Evolutionary conservation across 805 yeast genomes (phyloP).

Genomic region (Grigorovia yakushimaensis): DNA sequence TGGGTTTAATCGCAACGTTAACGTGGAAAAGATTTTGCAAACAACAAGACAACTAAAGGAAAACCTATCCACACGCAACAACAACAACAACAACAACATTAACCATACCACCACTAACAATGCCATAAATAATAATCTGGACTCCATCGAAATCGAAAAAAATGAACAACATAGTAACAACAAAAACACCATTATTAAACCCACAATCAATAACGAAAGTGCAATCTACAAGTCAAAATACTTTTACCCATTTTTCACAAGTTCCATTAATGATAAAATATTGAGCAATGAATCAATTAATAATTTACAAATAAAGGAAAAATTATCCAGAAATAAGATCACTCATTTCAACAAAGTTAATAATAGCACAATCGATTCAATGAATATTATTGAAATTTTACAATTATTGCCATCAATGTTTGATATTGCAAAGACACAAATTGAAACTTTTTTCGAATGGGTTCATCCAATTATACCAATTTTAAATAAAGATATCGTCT

Average conservation of each 20-base stretch:
- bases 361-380: not conserved
- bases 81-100: not conserved
- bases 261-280: constrained; percentile 15
- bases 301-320: not conserved
- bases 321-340: constrained; percentile 15
- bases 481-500: constrained; percentile 7
- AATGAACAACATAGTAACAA: constrained; percentile 4
- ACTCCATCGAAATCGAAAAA: too few relatives aligned
- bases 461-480: constrained; percentile 24
- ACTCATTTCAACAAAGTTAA: constrained; percentile 13
- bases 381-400: constrained; percentile 11
- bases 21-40: not conserved
- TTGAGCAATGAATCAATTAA: constrained; percentile 5
- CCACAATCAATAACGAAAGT: constrained; percentile 1
- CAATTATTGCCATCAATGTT: constrained; percentile 12
- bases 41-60: constrained; percentile 1
- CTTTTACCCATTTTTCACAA: constrained; percentile 20
- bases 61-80: not conserved
- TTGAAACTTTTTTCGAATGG: constrained; percentile 15
- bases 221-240: constrained; percentile 15
- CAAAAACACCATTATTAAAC: not conserved
- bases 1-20: constrained; percentile 10
- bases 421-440: constrained; percentile 9
- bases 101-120: not conserved
- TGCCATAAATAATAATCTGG: too few relatives aligned